phyloP scores from a whole-genome alignment of 192 early-diverging fungal genomes.

The Podila verticillata region DNA sequence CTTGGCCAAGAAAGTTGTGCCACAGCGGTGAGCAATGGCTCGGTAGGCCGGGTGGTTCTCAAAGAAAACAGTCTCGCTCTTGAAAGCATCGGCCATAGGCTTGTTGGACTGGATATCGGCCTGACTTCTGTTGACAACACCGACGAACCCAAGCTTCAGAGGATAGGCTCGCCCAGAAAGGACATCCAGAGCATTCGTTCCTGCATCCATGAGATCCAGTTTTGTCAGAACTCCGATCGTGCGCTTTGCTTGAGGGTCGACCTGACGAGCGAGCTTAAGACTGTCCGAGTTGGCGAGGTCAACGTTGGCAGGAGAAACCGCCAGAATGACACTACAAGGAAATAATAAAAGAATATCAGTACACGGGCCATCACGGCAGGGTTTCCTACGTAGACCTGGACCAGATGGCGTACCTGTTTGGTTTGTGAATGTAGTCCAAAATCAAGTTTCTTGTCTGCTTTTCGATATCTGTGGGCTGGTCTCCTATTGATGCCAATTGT shows the following conservation, averaged over 20 bases:
- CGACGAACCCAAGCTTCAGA: constrained; percentile 83
- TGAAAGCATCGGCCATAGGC: constrained; percentile 76
- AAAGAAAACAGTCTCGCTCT: constrained; percentile 76
- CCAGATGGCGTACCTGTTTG: constrained; percentile 65
- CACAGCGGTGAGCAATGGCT: constrained; percentile 75
- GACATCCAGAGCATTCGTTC: constrained; percentile 84
- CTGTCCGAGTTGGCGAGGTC: constrained; percentile 88
- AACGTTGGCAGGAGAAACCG: constrained; percentile 83
- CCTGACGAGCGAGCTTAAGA: constrained; percentile 86
- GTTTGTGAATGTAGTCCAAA: constrained; percentile 82
- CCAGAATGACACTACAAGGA: constrained; percentile 74
- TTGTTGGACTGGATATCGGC: constrained; percentile 79
- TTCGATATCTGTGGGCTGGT: constrained; percentile 87
- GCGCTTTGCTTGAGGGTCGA: constrained; percentile 80
- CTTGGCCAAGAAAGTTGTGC: constrained; percentile 74
- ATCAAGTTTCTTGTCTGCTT: constrained; percentile 80
- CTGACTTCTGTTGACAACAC: constrained; percentile 85
- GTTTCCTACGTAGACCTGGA: neutral
- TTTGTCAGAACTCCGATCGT: constrained; percentile 87
- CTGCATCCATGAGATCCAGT: constrained; percentile 87
- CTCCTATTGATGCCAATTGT: constrained; percentile 60
- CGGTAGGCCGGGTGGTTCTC: constrained; percentile 76
- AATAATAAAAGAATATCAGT: neutral
- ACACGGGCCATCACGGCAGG: neutral
- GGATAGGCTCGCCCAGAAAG: constrained; percentile 81